Percentiles rank a stretch among this genome's conserved stretches.
These are phyloP conservation scores for Termitomyces sp. DNA, from an alignment of 768 basidiomycete genomes.

Conservation along the genomic window DNA sequence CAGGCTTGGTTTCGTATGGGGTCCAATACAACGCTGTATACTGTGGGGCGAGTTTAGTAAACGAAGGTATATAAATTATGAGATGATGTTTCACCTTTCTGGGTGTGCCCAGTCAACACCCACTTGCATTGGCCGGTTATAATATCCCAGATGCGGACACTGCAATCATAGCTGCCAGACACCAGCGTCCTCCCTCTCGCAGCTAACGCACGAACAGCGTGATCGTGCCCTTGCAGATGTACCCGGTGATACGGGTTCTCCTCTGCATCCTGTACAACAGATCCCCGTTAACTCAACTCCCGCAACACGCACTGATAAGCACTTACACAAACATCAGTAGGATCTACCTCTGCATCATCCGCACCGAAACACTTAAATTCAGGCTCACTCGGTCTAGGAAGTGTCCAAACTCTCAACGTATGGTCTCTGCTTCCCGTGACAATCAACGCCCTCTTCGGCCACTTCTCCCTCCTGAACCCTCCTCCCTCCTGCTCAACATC, in stretches of 20 bases:
- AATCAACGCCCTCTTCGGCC: constrained; percentile 61
- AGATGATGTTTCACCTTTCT: constrained; percentile 63
- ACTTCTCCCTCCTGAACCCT: constrained; percentile 60
- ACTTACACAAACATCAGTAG: constrained; percentile 36
- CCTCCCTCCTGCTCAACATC: constrained; percentile 65
- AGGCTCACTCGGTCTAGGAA: constrained; percentile 60
- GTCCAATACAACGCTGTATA: constrained; percentile 94
- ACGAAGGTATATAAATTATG: not conserved
- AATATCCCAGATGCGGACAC: constrained; percentile 94
- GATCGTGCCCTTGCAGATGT: constrained; percentile 83
- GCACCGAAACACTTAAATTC: constrained; percentile 65
- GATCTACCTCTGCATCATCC: constrained; percentile 56
- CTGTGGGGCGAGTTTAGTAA: constrained; percentile 32
- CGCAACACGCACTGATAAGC: not conserved
- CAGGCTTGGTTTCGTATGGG: constrained; percentile 82
- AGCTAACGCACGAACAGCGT: constrained; percentile 89
- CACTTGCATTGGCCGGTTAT: constrained; percentile 77
- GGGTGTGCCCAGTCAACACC: constrained; percentile 81
- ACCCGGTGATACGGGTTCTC: constrained; percentile 88
- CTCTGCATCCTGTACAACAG: constrained; percentile 43
- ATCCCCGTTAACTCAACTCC: constrained; percentile 27
- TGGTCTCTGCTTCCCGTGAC: constrained; percentile 73
- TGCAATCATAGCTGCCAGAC: constrained; percentile 94
- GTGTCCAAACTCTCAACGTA: constrained; percentile 55
- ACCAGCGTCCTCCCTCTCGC: constrained; percentile 86